These are phyloP conservation scores for Tricholomella constricta DNA, from an alignment of 768 basidiomycete species.

Conservation along the genomic window DNA sequence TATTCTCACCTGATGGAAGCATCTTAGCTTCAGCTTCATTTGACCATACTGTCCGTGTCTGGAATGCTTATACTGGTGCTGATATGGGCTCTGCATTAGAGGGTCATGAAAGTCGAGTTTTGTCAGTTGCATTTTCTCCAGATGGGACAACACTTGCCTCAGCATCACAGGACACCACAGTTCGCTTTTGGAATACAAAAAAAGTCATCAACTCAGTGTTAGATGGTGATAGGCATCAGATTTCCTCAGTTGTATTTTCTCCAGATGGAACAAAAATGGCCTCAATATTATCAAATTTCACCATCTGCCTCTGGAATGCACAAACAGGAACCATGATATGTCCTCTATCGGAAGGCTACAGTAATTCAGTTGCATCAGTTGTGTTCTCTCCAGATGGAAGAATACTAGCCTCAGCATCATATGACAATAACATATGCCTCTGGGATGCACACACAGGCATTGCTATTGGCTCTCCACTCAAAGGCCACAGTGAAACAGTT, in stretches of 20 bases:
- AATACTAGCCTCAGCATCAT: neutral
- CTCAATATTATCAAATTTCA: no score
- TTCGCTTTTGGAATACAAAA: no score
- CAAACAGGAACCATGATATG: neutral
- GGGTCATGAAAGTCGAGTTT: neutral
- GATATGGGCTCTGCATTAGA: neutral
- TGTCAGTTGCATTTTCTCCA: neutral
- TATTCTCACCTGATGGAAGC: neutral
- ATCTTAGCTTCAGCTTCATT: neutral
- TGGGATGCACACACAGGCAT: neutral
- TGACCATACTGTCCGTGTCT: neutral
- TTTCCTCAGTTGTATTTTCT: neutral
- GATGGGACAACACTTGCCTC: neutral
- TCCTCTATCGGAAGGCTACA: no score
- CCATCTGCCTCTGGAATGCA: neutral
- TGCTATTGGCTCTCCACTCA: neutral
- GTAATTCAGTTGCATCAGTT: neutral
- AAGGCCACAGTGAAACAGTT: neutral
- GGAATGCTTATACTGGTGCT: neutral
- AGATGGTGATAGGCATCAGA: no score
- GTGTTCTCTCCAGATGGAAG: neutral
- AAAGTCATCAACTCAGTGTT: no score
- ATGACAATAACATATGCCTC: neutral
- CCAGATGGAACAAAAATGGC: neutral
- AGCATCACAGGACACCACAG: neutral